Conservation (phyloP, 1,284 basidiomycete species). For the Cryptococcus floricola region DNA sequence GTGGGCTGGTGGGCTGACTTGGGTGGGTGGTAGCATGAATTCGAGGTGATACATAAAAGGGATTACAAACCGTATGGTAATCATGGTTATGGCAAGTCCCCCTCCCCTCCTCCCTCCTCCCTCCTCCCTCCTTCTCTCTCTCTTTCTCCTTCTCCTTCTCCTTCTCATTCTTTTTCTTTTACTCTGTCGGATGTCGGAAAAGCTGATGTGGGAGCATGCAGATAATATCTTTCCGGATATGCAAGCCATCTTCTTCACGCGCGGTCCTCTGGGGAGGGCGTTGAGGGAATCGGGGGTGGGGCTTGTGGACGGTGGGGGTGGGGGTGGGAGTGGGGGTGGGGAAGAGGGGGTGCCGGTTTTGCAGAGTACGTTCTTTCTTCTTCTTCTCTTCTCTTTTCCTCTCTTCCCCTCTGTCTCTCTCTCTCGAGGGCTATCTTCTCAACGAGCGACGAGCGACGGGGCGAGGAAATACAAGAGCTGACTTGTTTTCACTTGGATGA, state of each 20-base stretch:
- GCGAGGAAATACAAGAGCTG: background rate
- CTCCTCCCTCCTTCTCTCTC: no score
- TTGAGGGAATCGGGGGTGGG: constrained; percentile 54
- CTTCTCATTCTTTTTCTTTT: background rate
- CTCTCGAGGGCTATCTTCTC: no score
- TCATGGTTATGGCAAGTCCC: constrained; percentile 54
- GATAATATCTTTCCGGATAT: constrained; percentile 72
- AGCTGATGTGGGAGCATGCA: constrained; percentile 32
- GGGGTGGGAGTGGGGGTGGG: no score
- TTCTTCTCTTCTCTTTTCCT: no score
- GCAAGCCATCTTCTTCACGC: constrained; percentile 85
- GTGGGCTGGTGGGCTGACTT: background rate
- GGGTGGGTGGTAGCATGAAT: constrained; percentile 31
- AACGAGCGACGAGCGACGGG: background rate
- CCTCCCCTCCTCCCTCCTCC: no score
- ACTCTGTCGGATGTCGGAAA: no score
- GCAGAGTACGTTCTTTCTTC: constrained; percentile 47
- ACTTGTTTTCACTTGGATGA: background rate
- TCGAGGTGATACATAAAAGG: constrained; percentile 56
- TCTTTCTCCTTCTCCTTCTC: no score
- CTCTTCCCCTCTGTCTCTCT: background rate
- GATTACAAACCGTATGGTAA: constrained; percentile 61
- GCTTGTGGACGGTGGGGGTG: constrained; percentile 48
- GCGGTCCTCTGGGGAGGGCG: constrained; percentile 72
- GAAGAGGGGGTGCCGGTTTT: constrained; percentile 61